Conservation (phyloP, 1,139 yeast genomes). For the Suhomyces wounanorum region DNA sequence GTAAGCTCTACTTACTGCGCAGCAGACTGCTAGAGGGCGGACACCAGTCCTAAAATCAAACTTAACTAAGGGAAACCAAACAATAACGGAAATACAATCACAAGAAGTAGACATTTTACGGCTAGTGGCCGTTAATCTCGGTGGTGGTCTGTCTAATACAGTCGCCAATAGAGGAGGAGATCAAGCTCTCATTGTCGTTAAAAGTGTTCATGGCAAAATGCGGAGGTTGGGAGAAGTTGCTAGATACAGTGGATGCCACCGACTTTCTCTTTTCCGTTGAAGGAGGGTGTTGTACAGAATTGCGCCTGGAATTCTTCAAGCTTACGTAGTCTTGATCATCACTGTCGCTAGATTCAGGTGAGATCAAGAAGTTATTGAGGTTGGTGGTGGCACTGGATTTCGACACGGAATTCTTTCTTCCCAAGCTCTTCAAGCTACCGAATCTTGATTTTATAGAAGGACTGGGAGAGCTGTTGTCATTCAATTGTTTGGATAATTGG, state of each 20-base stretch:
- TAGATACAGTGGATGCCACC: conserved; percentile 15
- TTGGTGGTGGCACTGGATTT: conserved; percentile 1
- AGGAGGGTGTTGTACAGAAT: conserved; percentile 3
- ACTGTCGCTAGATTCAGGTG: conserved; percentile 27
- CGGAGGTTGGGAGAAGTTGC: conserved; percentile 9
- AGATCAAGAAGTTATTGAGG: conserved; percentile 17
- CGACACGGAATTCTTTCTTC: conserved; percentile 2
- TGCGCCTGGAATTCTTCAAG: conserved; percentile 8
- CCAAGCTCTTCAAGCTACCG: conserved; percentile 12
- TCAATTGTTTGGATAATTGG: conserved; percentile 23
- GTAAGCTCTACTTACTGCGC: conserved; percentile 1
- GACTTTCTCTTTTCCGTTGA: conserved; percentile 15
- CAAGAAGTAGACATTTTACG: conserved; percentile 3
- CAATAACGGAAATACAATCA: conserved; percentile 7
- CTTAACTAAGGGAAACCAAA: conserved; percentile 9
- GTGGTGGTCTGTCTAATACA: conserved; percentile 42
- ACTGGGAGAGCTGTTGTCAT: conserved; percentile 7
- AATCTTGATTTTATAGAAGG: conserved; percentile 7
- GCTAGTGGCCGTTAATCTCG: conserved; percentile 35
- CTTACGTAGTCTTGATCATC: conserved; percentile 12
- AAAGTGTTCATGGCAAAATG: conserved; percentile 9
- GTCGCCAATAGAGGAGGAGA: conserved; percentile 43
- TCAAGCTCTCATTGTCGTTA: conserved; percentile 33
- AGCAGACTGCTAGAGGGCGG: neutral
- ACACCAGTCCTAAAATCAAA: conserved; percentile 5